Percentiles rank a stretch among this genome's conserved stretches.
Evolutionary conservation across 805 yeast species (phyloP).

Genomic region (Saturnispora ahearnii): DNA sequence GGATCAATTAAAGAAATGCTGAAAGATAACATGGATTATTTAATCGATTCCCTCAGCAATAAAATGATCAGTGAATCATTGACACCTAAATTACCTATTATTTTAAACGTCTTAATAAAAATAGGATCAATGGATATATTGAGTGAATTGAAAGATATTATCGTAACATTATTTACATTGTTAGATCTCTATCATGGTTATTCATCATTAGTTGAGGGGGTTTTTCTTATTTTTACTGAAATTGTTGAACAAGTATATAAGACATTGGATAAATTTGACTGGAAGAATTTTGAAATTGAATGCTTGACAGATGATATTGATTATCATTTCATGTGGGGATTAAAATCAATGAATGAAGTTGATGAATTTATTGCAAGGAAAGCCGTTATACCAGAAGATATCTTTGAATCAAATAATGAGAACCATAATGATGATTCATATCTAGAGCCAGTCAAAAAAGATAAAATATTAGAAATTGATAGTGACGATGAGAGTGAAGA

Average conservation of each 20-base stretch:
- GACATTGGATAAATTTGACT: constrained; percentile 27
- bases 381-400: constrained; percentile 20
- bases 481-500: constrained; percentile 33
- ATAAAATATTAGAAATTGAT: constrained; percentile 23
- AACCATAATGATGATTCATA: constrained; percentile 10
- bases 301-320: constrained; percentile 20
- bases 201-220: constrained; percentile 57
- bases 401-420: constrained; percentile 1
- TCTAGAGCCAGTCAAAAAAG: constrained; percentile 16
- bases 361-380: constrained; percentile 34
- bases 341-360: constrained; percentile 36
- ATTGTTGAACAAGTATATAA: constrained; percentile 40
- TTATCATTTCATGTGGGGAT: constrained; percentile 51
- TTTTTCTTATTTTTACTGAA: constrained; percentile 61
- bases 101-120: constrained; percentile 58
- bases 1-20: constrained; percentile 53
- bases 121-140: constrained; percentile 63
- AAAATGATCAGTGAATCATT: constrained; percentile 61
- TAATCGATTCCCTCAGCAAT: constrained; percentile 69
- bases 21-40: constrained; percentile 64
- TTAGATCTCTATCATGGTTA: constrained; percentile 85
- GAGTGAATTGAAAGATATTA: constrained; percentile 59
- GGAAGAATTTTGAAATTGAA: constrained; percentile 14
- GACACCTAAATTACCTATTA: constrained; percentile 63
- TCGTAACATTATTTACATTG: constrained; percentile 59